Evolutionary conservation across 768 basidiomycete species (phyloP).

Genomic region (Crepidotus variabilis): DNA sequence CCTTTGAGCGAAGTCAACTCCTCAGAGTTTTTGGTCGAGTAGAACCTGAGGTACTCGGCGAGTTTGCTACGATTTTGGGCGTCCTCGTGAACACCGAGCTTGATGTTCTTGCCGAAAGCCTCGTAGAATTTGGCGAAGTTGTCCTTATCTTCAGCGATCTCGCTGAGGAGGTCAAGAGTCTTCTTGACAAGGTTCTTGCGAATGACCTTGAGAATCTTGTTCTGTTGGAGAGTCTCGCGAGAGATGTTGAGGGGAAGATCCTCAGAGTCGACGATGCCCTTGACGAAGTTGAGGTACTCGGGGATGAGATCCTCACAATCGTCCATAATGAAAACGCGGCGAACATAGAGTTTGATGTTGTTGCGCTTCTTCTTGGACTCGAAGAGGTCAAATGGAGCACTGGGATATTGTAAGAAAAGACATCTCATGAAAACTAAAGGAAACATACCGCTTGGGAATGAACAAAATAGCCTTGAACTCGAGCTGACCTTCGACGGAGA

Average conservation of each 20-base stretch:
- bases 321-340: conserved; percentile 99
- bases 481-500: conserved; percentile 99
- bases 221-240: conserved; percentile 98
- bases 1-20: conserved; percentile 94
- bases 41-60: conserved; percentile 98
- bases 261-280: conserved; percentile 99
- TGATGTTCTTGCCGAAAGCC: conserved; percentile 98
- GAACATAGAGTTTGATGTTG: conserved; percentile 99
- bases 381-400: conserved; percentile 98
- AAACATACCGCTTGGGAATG: conserved; percentile 85
- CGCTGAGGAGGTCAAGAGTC: conserved; percentile 88
- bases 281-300: conserved; percentile 99
- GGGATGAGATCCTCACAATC: conserved; percentile 99
- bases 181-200: conserved; percentile 99
- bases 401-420: conserved; percentile 24
- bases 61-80: conserved; percentile 99
- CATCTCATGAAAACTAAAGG: too few species aligned
- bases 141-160: conserved; percentile 99
- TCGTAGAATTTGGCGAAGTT: conserved; percentile 97
- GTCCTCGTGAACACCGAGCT: conserved; percentile 99
- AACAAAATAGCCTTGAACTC: conserved; percentile 99
- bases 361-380: conserved; percentile 99
- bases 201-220: conserved; percentile 99
- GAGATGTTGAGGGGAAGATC: conserved; percentile 99
- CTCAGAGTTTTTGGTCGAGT: conserved; percentile 90